phyloP scores from a whole-genome alignment of 805 yeast species.

The Ascoidea asiatica region DNA sequence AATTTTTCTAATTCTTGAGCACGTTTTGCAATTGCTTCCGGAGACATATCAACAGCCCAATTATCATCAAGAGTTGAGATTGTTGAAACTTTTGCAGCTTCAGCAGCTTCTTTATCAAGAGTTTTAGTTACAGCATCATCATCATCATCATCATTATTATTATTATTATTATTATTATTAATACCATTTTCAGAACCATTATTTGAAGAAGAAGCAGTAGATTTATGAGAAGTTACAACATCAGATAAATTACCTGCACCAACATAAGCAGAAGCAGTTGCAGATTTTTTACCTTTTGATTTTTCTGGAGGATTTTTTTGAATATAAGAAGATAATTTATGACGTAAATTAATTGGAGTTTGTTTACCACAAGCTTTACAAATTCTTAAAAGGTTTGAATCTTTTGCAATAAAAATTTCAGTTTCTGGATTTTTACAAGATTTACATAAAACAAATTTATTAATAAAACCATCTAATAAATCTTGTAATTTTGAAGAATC shows the following conservation, averaged over 20 bases:
- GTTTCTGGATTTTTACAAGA: slow-evolving; percentile 97
- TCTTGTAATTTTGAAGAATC: slow-evolving; percentile 87
- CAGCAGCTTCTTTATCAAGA: slow-evolving; percentile 28
- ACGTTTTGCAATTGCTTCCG: slow-evolving; percentile 7
- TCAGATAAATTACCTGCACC: slow-evolving; percentile 12
- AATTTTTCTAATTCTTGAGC: slow-evolving; percentile 6
- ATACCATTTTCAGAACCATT: slow-evolving; percentile 27
- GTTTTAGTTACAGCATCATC: slow-evolving; percentile 29
- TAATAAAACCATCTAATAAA: slow-evolving; percentile 84
- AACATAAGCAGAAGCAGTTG: slow-evolving; percentile 34
- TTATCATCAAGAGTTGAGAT: slow-evolving; percentile 8
- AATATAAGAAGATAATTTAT: slow-evolving; percentile 31
- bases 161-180: slow-evolving; percentile 15
- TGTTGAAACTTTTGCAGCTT: slow-evolving; percentile 2
- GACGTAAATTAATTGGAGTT: slow-evolving; percentile 27
- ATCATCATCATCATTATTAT: slow-evolving; percentile 21
- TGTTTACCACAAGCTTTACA: slow-evolving; percentile 95
- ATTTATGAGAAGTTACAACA: slow-evolving; percentile 1
- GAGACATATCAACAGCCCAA: slow-evolving; percentile 9
- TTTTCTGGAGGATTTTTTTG: slow-evolving; percentile 31
- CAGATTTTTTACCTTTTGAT: slow-evolving; percentile 22
- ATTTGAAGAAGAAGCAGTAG: neutral
- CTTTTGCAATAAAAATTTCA: slow-evolving; percentile 68
- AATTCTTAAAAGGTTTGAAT: slow-evolving; percentile 69
- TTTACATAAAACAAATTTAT: slow-evolving; percentile 85